Percentiles rank a stretch among this genome's conserved stretches.
These are phyloP conservation scores for Litchi chinensis DNA, from an alignment of 345 rosid species.

Conservation along the genomic window DNA sequence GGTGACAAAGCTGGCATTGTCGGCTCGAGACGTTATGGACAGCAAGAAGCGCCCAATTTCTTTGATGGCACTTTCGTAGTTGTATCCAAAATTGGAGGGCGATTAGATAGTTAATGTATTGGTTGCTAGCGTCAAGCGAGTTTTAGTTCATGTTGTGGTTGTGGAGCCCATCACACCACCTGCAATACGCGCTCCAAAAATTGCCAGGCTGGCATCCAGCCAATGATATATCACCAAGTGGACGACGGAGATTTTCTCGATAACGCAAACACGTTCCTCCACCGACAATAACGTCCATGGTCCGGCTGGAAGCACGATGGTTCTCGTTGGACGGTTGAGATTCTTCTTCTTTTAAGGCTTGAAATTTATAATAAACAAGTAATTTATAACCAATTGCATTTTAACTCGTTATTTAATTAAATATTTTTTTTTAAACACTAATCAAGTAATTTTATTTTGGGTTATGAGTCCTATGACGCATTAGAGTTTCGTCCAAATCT, in stretches of 20 bases:
- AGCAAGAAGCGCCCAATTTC: too few relatives aligned
- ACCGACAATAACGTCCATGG: constrained; percentile 3
- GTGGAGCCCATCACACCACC: background rate
- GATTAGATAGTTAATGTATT: background rate
- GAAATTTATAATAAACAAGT: too few relatives aligned
- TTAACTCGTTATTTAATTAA: too few relatives aligned
- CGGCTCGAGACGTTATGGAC: background rate
- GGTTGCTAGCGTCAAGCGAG: background rate
- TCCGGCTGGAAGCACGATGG: constrained; percentile 12
- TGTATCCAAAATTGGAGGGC: background rate
- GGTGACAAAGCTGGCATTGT: background rate
- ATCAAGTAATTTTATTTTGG: too few relatives aligned
- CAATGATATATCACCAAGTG: background rate
- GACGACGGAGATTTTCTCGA: background rate
- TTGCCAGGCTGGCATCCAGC: background rate
- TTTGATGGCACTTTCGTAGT: background rate
- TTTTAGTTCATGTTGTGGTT: background rate
- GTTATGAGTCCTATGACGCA: too few relatives aligned
- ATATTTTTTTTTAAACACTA: too few relatives aligned
- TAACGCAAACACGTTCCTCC: background rate
- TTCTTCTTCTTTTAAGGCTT: background rate
- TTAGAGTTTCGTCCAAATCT: too few relatives aligned
- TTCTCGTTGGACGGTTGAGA: constrained; percentile 4
- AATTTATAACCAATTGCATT: background rate
- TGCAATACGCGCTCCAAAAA: background rate